Conservation (phyloP, 169 alveolate genomes). For the Fabrea salina region DNA sequence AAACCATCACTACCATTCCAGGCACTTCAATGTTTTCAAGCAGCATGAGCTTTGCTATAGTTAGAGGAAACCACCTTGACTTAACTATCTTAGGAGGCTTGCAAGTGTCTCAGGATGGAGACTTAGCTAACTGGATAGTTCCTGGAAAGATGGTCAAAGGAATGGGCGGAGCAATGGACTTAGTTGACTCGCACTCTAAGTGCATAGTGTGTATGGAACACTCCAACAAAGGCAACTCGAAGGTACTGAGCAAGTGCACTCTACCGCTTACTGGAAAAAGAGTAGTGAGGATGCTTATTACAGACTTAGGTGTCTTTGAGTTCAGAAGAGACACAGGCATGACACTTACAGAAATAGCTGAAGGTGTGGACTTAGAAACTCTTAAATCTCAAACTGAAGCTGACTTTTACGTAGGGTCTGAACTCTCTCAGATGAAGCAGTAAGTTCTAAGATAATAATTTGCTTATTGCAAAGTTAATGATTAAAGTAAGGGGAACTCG, state of each 20-base stretch:
- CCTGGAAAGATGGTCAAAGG: conserved; percentile 78
- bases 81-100: conserved; percentile 70
- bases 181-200: conserved; percentile 54
- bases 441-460: too few relatives aligned
- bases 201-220: conserved; percentile 69
- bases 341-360: conserved; percentile 4
- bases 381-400: too few relatives aligned
- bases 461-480: too few relatives aligned
- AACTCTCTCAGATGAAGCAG: too few relatives aligned
- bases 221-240: conserved; percentile 45
- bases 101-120: conserved; percentile 64
- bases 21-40: conserved; percentile 61
- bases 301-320: conserved; percentile 17
- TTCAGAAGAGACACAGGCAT: conserved; percentile 25
- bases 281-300: conserved; percentile 3
- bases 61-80: conserved; percentile 72
- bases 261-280: conserved; percentile 43
- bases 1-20: conserved; percentile 47
- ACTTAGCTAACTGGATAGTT: conserved; percentile 75
- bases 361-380: conserved; percentile 49
- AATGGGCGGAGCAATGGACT: conserved; percentile 82
- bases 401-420: too few relatives aligned
- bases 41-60: conserved; percentile 56
- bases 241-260: conserved; percentile 49
- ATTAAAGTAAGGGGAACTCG: too few relatives aligned